Evolutionary conservation across 345 rosid genomes (phyloP).

Genomic region (Lagerstroemia speciosa): DNA sequence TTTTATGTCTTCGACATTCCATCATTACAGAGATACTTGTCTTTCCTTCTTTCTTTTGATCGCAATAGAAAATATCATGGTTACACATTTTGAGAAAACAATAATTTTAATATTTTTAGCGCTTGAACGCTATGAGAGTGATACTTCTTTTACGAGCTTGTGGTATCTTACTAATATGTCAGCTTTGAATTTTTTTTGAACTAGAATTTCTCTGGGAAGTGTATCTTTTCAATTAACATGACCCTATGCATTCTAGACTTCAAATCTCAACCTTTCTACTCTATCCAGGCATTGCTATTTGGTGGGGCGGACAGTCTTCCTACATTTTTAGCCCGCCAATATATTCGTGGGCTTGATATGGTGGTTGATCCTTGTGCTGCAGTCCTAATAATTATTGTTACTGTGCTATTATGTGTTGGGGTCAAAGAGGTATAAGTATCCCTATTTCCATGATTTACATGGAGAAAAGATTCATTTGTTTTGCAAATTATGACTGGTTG

Average conservation of each 20-base stretch:
- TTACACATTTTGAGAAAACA: no score
- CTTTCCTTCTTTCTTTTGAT: background rate
- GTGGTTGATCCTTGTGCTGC: constrained; percentile 94
- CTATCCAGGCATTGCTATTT: constrained; percentile 67
- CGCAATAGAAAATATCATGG: no score
- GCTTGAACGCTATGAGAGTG: background rate
- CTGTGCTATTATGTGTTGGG: constrained; percentile 88
- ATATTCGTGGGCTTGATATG: constrained; percentile 73
- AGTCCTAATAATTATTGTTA: constrained; percentile 58
- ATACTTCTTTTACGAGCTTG: background rate
- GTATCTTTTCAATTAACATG: background rate
- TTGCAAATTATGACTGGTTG: background rate
- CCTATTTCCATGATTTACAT: background rate
- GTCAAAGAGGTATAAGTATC: constrained; percentile 69
- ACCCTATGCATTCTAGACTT: background rate
- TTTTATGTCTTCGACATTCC: background rate
- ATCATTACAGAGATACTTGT: background rate
- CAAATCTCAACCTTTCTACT: background rate
- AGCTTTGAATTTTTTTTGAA: background rate
- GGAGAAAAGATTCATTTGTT: background rate
- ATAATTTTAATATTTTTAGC: background rate
- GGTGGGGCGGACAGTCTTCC: constrained; percentile 84
- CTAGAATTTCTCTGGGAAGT: background rate
- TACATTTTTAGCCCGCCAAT: constrained; percentile 59
- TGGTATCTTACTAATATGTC: background rate